These are phyloP conservation scores for Penicillium glabrum DNA, from an alignment of 2,329 filamentous ascomycete genomes.

Conservation along the genomic window DNA sequence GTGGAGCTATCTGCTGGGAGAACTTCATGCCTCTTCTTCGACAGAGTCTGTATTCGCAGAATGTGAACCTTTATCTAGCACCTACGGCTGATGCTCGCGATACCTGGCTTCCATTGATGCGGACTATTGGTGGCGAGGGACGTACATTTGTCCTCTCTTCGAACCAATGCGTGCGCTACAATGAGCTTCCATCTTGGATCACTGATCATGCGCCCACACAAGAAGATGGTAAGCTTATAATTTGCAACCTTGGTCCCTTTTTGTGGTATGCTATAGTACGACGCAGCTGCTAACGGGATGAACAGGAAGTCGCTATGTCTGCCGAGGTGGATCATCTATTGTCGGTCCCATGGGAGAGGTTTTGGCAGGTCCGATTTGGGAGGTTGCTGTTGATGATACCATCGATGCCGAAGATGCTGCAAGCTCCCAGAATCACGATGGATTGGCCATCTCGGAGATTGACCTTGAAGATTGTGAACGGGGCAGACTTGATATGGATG, in stretches of 20 bases:
- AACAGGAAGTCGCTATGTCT: constrained; percentile 32
- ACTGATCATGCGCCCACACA: constrained; percentile 24
- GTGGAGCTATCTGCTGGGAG: constrained; percentile 92
- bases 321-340: constrained; percentile 78
- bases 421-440: constrained; percentile 23
- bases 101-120: constrained; percentile 79
- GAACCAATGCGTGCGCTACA: constrained; percentile 73
- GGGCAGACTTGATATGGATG: constrained; percentile 78
- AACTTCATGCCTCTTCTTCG: constrained; percentile 92
- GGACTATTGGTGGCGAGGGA: constrained; percentile 77
- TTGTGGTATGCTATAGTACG: constrained; percentile 32
- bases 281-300: constrained; percentile 1
- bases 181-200: constrained; percentile 60
- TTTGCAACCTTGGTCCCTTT: constrained; percentile 40
- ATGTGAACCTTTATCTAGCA: constrained; percentile 87
- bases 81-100: constrained; percentile 85
- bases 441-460: constrained; percentile 69
- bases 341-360: constrained; percentile 77
- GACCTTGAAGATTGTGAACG: constrained; percentile 87
- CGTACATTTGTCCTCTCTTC: constrained; percentile 81
- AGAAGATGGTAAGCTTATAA: constrained; percentile 19
- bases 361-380: constrained; percentile 79
- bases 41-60: constrained; percentile 81
- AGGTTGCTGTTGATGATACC: constrained; percentile 46
- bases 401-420: constrained; percentile 23